Percentiles rank a stretch among this genome's conserved stretches.
These are phyloP conservation scores for Cytospora piceicola DNA, from an alignment of 2,329 filamentous ascomycete species.

Conservation along the genomic window DNA sequence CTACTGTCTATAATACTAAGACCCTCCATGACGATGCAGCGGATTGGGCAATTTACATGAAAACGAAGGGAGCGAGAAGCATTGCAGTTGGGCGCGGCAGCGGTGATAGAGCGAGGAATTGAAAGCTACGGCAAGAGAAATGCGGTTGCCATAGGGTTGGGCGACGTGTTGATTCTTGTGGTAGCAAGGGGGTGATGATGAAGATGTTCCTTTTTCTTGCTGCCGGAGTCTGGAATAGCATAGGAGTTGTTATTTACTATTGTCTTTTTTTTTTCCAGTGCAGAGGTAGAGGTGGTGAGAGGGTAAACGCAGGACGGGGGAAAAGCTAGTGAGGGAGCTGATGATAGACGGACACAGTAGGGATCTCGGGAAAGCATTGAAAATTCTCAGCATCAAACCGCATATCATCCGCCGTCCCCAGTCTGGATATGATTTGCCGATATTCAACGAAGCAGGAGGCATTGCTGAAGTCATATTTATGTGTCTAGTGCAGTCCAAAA, in stretches of 20 bases:
- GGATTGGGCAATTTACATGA: neutral
- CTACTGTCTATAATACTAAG: conserved; percentile 8
- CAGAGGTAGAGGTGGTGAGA: conserved; percentile 16
- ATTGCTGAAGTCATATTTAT: too few relatives aligned
- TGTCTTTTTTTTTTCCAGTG: conserved; percentile 20
- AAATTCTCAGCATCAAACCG: conserved; percentile 3
- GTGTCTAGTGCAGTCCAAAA: too few relatives aligned
- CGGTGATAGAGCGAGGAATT: conserved; percentile 2
- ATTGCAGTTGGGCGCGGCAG: conserved; percentile 16
- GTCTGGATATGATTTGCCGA: too few relatives aligned
- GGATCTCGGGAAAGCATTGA: conserved; percentile 30
- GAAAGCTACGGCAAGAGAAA: conserved; percentile 4
- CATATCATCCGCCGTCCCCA: neutral
- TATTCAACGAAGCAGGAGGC: too few relatives aligned
- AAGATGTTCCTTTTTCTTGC: conserved; percentile 24
- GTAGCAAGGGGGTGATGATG: conserved; percentile 16
- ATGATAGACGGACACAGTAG: conserved; percentile 26
- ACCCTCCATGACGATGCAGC: neutral
- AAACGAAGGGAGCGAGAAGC: conserved; percentile 10
- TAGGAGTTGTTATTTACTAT: conserved; percentile 29
- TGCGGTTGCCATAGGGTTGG: conserved; percentile 13
- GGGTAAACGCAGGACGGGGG: conserved; percentile 3
- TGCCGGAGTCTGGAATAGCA: conserved; percentile 31
- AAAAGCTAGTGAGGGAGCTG: neutral
- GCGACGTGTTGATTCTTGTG: conserved; percentile 10